These are phyloP conservation scores for Neospora caninum DNA, from an alignment of 169 alveolate genomes.

Conservation along the genomic window DNA sequence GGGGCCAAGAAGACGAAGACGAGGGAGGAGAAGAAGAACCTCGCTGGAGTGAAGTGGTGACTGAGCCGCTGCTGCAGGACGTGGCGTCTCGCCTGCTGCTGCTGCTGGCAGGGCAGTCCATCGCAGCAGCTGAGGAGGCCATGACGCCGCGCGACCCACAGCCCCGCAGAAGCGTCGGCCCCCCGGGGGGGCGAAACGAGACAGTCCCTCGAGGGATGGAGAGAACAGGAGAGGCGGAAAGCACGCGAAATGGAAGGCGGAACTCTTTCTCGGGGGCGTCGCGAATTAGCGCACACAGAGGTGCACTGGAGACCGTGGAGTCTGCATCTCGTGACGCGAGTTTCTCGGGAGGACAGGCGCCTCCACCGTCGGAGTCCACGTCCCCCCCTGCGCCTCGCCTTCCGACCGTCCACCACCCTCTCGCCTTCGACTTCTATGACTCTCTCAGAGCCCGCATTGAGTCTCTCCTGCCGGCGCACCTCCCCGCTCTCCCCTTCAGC, in stretches of 20 bases:
- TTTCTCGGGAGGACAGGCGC: background rate
- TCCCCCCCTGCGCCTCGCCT: background rate
- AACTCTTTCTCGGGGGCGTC: no score
- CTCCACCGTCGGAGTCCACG: background rate
- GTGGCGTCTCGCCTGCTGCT: slow-evolving; percentile 54
- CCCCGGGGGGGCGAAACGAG: background rate
- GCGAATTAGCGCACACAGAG: background rate
- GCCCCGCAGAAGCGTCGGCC: background rate
- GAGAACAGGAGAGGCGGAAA: background rate
- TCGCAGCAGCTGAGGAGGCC: slow-evolving; percentile 58
- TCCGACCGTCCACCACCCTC: background rate
- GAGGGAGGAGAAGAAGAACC: background rate
- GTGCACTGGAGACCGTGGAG: background rate
- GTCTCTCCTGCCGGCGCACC: background rate
- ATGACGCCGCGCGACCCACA: background rate
- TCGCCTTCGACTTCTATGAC: background rate
- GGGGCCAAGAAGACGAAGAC: background rate
- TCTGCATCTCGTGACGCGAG: background rate
- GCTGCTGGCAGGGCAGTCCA: slow-evolving; percentile 56
- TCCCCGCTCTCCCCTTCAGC: slow-evolving; percentile 16
- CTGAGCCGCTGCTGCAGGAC: slow-evolving; percentile 52
- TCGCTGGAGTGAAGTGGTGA: background rate
- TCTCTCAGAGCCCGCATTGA: background rate
- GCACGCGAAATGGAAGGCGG: background rate
- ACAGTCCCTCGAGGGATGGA: slow-evolving; percentile 12